Conservation (phyloP, 768 basidiomycete species). For the Mycena vulgaris region DNA sequence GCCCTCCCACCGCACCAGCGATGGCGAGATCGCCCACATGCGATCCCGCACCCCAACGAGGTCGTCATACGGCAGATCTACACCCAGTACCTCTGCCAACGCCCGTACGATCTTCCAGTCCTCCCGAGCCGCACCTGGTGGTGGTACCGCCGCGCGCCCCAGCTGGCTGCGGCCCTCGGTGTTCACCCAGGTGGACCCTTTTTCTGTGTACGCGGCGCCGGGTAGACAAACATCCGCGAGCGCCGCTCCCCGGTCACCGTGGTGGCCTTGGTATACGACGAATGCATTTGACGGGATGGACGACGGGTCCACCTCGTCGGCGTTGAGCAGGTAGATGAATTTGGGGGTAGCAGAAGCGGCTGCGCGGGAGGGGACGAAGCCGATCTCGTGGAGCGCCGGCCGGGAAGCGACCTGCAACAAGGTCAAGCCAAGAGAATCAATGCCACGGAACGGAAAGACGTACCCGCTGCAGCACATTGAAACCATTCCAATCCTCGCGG, state of each 20-base stretch:
- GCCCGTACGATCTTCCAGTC: conserved; percentile 99
- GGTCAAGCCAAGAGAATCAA: conserved; percentile 8
- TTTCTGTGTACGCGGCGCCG: conserved; percentile 94
- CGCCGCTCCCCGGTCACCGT: conserved; percentile 96
- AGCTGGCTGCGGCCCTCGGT: conserved; percentile 95
- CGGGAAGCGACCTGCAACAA: conserved; percentile 84
- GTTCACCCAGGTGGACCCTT: conserved; percentile 93
- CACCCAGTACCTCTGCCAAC: conserved; percentile 88
- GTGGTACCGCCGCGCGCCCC: conserved; percentile 91
- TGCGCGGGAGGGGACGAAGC: conserved; percentile 89
- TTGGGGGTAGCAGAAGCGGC: conserved; percentile 87
- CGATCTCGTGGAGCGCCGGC: conserved; percentile 94
- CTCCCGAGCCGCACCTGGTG: conserved; percentile 95
- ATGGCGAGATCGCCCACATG: conserved; percentile 97
- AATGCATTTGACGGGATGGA: conserved; percentile 94
- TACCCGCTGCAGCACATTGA: conserved; percentile 93
- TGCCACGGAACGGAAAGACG: conserved; percentile 45
- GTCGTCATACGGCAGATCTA: conserved; percentile 91
- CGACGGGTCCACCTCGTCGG: conserved; percentile 92
- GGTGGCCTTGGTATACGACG: conserved; percentile 99
- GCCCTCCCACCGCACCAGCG: conserved; percentile 87
- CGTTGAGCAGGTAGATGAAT: conserved; percentile 96
- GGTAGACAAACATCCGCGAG: conserved; percentile 98
- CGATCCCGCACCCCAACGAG: conserved; percentile 87
- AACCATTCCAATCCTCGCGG: conserved; percentile 96